phyloP scores from a whole-genome alignment of 352 stramenopile species.

The Elongisporangium undulatum region DNA sequence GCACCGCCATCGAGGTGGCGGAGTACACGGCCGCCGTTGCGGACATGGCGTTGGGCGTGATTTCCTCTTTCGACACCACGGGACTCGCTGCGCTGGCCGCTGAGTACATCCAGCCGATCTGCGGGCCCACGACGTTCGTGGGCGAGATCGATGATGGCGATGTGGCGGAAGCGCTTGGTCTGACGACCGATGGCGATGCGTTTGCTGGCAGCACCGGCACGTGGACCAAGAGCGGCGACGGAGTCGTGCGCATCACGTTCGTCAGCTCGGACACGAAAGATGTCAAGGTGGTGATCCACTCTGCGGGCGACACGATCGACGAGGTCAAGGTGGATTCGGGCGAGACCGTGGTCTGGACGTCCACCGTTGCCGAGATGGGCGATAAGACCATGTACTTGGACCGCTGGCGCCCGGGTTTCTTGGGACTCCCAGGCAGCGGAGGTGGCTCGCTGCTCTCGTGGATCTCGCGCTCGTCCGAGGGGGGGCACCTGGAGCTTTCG shows the following conservation, averaged over 20 bases:
- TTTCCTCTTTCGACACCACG: slow-evolving; percentile 27
- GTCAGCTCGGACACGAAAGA: slow-evolving; percentile 36
- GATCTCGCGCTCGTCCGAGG: slow-evolving; percentile 35
- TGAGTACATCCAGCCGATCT: slow-evolving; percentile 32
- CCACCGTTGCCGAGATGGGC: slow-evolving; percentile 21
- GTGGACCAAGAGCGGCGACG: slow-evolving; percentile 39
- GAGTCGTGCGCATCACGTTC: slow-evolving; percentile 34
- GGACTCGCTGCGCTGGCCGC: slow-evolving; percentile 20
- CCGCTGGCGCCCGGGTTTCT: slow-evolving; percentile 52
- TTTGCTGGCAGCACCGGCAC: slow-evolving; percentile 31
- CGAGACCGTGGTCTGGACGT: slow-evolving; percentile 27
- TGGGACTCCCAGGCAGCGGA: slow-evolving; percentile 45
- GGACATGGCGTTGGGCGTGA: slow-evolving; percentile 21
- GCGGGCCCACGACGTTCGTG: slow-evolving; percentile 28
- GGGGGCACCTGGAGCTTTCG: slow-evolving; percentile 40
- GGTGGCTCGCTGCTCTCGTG: slow-evolving; percentile 61
- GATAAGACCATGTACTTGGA: slow-evolving; percentile 67
- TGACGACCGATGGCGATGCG: slow-evolving; percentile 31
- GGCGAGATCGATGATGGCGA: slow-evolving; percentile 43
- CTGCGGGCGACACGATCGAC: slow-evolving; percentile 36
- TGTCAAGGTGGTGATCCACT: slow-evolving; percentile 47
- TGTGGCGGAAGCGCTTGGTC: slow-evolving; percentile 29
- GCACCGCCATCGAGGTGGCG: slow-evolving; percentile 13
- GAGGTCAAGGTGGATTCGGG: slow-evolving; percentile 34
- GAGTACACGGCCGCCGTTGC: slow-evolving; percentile 15